These are phyloP conservation scores for Ustilago bromivora DNA, from an alignment of 1,284 basidiomycete species.

Conservation along the genomic window DNA sequence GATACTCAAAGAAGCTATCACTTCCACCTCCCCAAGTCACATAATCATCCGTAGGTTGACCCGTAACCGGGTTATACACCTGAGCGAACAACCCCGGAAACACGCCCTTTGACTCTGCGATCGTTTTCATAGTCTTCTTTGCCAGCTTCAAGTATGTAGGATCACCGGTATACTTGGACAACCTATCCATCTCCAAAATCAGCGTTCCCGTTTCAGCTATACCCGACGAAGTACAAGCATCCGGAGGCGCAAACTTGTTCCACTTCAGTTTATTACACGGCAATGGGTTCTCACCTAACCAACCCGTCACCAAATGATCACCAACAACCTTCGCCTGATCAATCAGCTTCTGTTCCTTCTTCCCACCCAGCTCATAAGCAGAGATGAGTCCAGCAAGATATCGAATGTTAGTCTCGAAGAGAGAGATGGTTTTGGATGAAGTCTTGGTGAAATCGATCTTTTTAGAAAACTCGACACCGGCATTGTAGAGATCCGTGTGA, in stretches of 20 bases:
- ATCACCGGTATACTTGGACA: constrained; percentile 57
- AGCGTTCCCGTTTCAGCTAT: constrained; percentile 62
- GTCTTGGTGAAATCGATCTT: constrained; percentile 58
- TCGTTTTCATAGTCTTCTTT: constrained; percentile 54
- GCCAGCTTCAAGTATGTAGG: constrained; percentile 49
- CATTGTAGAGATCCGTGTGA: constrained; percentile 47
- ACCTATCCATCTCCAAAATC: constrained; percentile 58
- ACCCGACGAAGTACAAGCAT: constrained; percentile 28
- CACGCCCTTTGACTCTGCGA: constrained; percentile 36
- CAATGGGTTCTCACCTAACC: constrained; percentile 53
- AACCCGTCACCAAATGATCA: constrained; percentile 57
- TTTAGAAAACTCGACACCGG: constrained; percentile 38
- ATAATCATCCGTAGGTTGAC: constrained; percentile 37
- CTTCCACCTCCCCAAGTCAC: constrained; percentile 64
- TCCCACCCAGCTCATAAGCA: constrained; percentile 61
- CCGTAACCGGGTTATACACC: constrained; percentile 32
- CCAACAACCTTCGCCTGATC: constrained; percentile 58
- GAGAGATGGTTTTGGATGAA: constrained; percentile 30
- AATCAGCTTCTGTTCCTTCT: constrained; percentile 51
- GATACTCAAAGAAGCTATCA: constrained; percentile 64
- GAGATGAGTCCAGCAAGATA: constrained; percentile 62
- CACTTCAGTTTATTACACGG: constrained; percentile 62
- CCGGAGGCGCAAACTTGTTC: constrained; percentile 38
- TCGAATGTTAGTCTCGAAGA: constrained; percentile 66
- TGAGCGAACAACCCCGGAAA: constrained; percentile 54